A percentile compares a stretch with the other conserved stretches of the same genome.
Evolutionary conservation across 306 rosid species (phyloP).

Genomic region (Vigna reflexopilosa): DNA sequence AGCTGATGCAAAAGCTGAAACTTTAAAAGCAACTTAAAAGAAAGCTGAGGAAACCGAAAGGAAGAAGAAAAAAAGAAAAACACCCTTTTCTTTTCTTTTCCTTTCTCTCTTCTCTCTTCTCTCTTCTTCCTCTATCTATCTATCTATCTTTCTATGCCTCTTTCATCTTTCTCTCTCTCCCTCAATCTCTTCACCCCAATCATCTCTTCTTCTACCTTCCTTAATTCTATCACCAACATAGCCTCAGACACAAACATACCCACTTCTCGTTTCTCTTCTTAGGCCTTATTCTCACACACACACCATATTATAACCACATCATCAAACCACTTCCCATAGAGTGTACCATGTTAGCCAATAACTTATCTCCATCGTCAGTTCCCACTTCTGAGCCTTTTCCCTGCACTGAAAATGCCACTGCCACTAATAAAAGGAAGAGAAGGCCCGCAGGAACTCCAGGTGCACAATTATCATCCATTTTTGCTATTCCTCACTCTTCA

Average conservation of each 20-base stretch:
- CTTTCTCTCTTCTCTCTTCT: too few relatives aligned
- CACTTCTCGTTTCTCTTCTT: conserved; percentile 17
- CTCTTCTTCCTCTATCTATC: not conserved
- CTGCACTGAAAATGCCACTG: conserved; percentile 64
- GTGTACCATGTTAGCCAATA: conserved; percentile 70
- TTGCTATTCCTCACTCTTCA: not conserved
- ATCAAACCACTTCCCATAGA: conserved; percentile 5
- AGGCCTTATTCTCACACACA: conserved; percentile 19
- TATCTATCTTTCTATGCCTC: conserved; percentile 18
- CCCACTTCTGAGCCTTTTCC: conserved; percentile 82
- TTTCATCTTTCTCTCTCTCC: conserved; percentile 32
- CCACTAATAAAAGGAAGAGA: conserved; percentile 78
- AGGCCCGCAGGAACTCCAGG: conserved; percentile 99
- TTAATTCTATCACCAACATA: conserved; percentile 43
- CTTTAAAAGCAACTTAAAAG: conserved; percentile 67
- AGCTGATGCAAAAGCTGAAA: conserved; percentile 62
- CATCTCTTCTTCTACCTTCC: conserved; percentile 27
- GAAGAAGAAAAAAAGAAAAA: conserved; percentile 54
- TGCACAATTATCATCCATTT: conserved; percentile 33
- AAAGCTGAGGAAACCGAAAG: conserved; percentile 80
- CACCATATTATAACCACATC: conserved; percentile 10
- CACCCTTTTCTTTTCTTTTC: conserved; percentile 44
- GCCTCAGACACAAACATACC: conserved; percentile 27
- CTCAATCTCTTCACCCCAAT: conserved; percentile 28
- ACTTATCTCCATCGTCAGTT: conserved; percentile 61